Conservation (phyloP, 2,329 filamentous ascomycete species). For the Gyromitra esculenta region DNA sequence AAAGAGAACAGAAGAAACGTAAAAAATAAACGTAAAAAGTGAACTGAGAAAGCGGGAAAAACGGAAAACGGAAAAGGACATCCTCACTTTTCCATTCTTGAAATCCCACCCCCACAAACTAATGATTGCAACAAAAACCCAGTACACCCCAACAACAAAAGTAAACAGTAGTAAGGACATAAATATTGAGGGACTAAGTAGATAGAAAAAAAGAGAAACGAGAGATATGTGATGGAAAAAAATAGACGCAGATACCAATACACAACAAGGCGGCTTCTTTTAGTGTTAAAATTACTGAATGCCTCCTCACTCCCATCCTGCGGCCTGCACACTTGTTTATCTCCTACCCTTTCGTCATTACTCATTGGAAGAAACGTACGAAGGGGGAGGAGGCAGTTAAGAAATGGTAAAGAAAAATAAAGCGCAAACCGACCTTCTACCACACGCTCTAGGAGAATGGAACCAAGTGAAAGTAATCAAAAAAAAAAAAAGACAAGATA, state of each 20-base stretch:
- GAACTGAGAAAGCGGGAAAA: too few relatives aligned
- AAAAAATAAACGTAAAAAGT: not conserved
- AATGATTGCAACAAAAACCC: constrained; percentile 36
- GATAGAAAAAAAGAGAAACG: constrained; percentile 46
- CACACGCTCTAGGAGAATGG: constrained; percentile 44
- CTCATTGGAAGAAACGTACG: constrained; percentile 7
- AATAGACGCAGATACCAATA: constrained; percentile 39
- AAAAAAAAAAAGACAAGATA: constrained; percentile 6
- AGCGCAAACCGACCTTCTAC: constrained; percentile 47
- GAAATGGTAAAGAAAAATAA: constrained; percentile 41
- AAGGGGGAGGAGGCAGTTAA: constrained; percentile 25
- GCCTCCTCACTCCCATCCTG: constrained; percentile 21
- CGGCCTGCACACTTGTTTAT: constrained; percentile 29
- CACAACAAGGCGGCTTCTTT: constrained; percentile 35
- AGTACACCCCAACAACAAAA: constrained; percentile 32
- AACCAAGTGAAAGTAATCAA: constrained; percentile 54
- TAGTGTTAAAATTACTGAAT: constrained; percentile 39
- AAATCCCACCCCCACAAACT: constrained; percentile 1
- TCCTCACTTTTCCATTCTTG: not conserved
- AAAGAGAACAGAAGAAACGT: constrained; percentile 9
- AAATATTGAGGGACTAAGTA: constrained; percentile 53
- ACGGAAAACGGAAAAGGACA: constrained; percentile 15
- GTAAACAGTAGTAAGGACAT: constrained; percentile 20
- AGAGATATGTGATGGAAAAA: constrained; percentile 21
- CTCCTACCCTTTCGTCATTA: not conserved